Evolutionary conservation across 306 rosid genomes (phyloP).

Genomic region (Cucumis hystrix): DNA sequence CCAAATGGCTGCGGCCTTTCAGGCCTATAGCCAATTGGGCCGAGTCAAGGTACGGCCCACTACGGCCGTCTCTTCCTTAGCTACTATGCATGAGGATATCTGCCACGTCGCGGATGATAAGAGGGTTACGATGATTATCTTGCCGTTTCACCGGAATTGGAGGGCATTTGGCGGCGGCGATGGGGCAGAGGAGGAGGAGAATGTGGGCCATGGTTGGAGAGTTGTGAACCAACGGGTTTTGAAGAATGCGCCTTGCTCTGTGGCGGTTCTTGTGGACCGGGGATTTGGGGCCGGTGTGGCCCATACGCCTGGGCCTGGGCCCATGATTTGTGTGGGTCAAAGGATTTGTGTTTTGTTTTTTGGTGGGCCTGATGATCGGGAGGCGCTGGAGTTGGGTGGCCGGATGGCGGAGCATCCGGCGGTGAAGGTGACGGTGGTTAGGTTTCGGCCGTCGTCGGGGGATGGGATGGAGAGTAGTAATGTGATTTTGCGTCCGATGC

Average conservation of each 20-base stretch:
- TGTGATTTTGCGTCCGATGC: constrained; percentile 18
- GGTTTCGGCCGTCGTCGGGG: constrained; percentile 21
- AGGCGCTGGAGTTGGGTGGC: constrained; percentile 48
- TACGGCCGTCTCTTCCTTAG: constrained; percentile 46
- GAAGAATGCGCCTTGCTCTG: constrained; percentile 59
- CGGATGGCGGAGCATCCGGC: constrained; percentile 61
- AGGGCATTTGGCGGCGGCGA: constrained; percentile 7
- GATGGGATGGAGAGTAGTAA: constrained; percentile 8
- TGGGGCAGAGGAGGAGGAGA: constrained; percentile 13
- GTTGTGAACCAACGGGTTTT: constrained; percentile 60
- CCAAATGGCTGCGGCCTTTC: constrained; percentile 42
- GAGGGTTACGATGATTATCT: constrained; percentile 48
- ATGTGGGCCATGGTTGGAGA: constrained; percentile 58
- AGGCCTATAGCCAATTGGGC: constrained; percentile 42
- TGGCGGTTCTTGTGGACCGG: constrained; percentile 61
- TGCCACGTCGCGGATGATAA: constrained; percentile 70
- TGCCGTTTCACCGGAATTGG: constrained; percentile 70
- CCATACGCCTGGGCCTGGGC: constrained; percentile 13
- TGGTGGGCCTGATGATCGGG: constrained; percentile 83
- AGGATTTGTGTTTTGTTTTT: constrained; percentile 44
- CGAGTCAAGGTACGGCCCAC: constrained; percentile 51
- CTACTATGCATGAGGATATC: constrained; percentile 65
- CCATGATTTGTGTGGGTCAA: background rate
- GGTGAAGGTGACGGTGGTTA: constrained; percentile 23
- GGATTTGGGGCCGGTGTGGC: constrained; percentile 23